Evolutionary conservation across 176 grass and related monocot genomes (phyloP).

Genomic region (Aegilops bicornis): DNA sequence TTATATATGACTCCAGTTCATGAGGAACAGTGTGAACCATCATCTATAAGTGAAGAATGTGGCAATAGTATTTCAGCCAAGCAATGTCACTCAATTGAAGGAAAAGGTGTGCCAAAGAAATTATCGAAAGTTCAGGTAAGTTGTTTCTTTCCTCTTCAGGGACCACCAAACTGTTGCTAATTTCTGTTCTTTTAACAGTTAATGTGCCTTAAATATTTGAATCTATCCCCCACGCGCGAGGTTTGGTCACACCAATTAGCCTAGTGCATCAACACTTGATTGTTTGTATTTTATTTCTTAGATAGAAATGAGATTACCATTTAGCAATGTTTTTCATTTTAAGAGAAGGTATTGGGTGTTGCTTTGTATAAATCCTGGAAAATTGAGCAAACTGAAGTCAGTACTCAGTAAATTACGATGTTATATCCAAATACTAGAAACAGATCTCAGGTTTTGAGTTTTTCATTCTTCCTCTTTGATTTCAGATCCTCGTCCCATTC

Average conservation of each 20-base stretch:
- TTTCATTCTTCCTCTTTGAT: not conserved
- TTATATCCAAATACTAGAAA: not conserved
- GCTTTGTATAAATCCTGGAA: not conserved
- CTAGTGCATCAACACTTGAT: not conserved
- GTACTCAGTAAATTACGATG: not conserved
- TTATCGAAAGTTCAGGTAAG: slow-evolving; percentile 38
- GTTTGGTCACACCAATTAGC: not conserved
- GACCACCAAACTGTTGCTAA: not conserved
- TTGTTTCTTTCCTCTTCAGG: slow-evolving; percentile 14
- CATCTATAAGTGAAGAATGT: slow-evolving; percentile 25
- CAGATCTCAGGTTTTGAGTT: not conserved
- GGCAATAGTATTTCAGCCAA: not conserved
- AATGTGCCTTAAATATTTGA: not conserved
- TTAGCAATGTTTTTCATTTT: not conserved
- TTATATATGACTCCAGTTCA: not conserved
- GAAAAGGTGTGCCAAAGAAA: slow-evolving; percentile 24
- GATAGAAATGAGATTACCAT: not conserved
- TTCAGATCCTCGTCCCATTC: not conserved
- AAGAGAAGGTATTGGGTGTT: not conserved
- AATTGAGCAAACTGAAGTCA: not conserved
- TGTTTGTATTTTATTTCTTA: not conserved
- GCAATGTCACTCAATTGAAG: slow-evolving; percentile 10
- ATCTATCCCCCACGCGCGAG: not conserved
- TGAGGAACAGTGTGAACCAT: slow-evolving; percentile 33
- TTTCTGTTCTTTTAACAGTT: not conserved